phyloP scores from a whole-genome alignment of 1,284 basidiomycete genomes.

The Phellopilus nigrolimitatus region DNA sequence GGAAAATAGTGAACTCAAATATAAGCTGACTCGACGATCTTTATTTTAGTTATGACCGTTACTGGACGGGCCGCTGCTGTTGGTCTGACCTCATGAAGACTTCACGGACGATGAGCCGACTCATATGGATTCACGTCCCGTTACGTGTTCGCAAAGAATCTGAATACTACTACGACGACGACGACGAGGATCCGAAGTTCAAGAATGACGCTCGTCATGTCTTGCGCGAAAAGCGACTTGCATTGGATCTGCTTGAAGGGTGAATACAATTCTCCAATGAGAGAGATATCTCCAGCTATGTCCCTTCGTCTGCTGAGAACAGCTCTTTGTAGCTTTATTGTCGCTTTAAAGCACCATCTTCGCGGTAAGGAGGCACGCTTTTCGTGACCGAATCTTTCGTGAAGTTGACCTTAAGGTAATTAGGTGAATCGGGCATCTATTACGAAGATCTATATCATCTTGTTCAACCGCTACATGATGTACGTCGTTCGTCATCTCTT shows the following conservation, averaged over 20 bases:
- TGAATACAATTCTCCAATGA: conserved; percentile 32
- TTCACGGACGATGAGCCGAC: conserved; percentile 43
- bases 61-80: conserved; percentile 55
- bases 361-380: conserved; percentile 34
- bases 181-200: conserved; percentile 22
- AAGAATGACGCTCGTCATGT: conserved; percentile 30
- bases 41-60: conserved; percentile 49
- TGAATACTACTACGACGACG: conserved; percentile 36
- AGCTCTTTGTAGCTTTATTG: conserved; percentile 38
- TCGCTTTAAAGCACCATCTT: conserved; percentile 63
- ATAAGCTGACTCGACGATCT: background rate
- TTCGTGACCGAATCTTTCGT: background rate
- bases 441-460: conserved; percentile 55
- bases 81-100: conserved; percentile 58
- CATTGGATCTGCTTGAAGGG: conserved; percentile 56
- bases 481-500: conserved; percentile 19
- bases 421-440: conserved; percentile 52
- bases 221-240: conserved; percentile 57
- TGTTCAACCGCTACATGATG: conserved; percentile 37
- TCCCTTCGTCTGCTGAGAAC: background rate
- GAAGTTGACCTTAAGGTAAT: background rate
- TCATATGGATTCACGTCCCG: conserved; percentile 63
- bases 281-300: background rate
- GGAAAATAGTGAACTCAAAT: background rate
- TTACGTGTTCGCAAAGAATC: conserved; percentile 28